Percentiles rank a stretch among this genome's conserved stretches.
These are phyloP conservation scores for Cronartium ribicola DNA, from an alignment of 1,284 basidiomycete species.

Conservation along the genomic window DNA sequence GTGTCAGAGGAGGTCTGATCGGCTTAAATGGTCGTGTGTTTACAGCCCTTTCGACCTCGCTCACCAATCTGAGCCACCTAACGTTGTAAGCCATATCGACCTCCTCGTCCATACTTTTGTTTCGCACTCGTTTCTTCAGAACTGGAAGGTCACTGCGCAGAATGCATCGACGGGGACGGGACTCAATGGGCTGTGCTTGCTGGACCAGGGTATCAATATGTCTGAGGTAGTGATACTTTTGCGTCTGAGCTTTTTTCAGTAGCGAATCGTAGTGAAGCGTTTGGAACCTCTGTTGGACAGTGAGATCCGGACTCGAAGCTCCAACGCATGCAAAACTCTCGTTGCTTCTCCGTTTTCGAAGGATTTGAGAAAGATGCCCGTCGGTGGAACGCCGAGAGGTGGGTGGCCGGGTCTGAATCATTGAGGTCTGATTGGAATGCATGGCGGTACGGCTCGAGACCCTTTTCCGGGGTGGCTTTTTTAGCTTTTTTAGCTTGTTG, in stretches of 20 bases:
- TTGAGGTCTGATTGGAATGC: too few species aligned
- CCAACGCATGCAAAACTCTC: constrained; percentile 34
- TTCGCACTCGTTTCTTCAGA: background rate
- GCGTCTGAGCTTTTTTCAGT: constrained; percentile 5
- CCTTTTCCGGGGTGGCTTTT: too few species aligned
- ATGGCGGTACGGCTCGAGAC: too few species aligned
- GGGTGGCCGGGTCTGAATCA: too few species aligned
- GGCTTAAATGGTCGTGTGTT: background rate
- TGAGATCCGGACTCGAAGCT: background rate
- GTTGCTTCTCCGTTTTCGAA: constrained; percentile 6
- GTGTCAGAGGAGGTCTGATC: background rate
- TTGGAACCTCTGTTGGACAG: background rate
- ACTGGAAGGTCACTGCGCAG: background rate
- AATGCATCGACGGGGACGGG: background rate
- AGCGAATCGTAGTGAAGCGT: background rate
- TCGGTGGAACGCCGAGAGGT: background rate
- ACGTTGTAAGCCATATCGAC: background rate
- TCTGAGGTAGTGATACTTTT: constrained; percentile 5
- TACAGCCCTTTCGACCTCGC: background rate
- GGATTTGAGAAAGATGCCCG: background rate
- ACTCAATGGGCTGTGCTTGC: background rate
- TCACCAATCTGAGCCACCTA: background rate
- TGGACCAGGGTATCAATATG: constrained; percentile 4
- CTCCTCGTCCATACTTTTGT: background rate
- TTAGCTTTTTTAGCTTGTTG: too few species aligned